Base-by-base conservation (phyloP, 345 rosid genomes). In the Carallia brachiata region DNA sequence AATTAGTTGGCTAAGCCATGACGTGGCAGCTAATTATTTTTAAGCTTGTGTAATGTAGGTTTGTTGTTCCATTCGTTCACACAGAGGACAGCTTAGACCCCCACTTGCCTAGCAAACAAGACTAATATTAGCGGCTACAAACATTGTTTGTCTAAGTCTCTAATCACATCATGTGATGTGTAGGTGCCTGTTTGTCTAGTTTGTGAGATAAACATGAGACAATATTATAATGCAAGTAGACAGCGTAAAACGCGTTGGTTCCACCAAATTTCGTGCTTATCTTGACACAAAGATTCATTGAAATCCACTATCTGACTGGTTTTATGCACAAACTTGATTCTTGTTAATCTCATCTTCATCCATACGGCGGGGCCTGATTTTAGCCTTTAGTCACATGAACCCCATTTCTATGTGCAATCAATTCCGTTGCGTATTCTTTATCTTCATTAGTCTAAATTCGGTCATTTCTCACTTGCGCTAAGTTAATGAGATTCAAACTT, bases 221-320 rank as follows among this genome's bases (percentile, higher is more conserved):
- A 62, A 36, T 79, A 63, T 71, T 40, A 62, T 34, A 40, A n/a
- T 31, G 13, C 70, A 48, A 37, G 7, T 44, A 60, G 75, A 67
- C 80, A 61, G 65, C 68, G 18, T 32, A 64, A 81, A 74, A 71
- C 77, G 80, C 70, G 80, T 69, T 77, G 32, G 65, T 66, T 44
- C 64, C 56, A 80, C 81, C 86, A 65, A 83, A 75, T 70, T 69
- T 70, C 64, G 5, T 66, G 39, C 55, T 69, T 59, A 57, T 70
- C 37, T 52, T 48, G 8, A 28, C 4, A 44, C 17, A 10, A 13
- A 44, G 50, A 40, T 19, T 10, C 19, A 4, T 17, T 8, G 52
- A 39, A 8, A 34, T 6, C 28, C 4, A 62, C 27, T 6, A 18
- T 13, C n/a, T 18, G 30, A 34, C 19, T 5, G 67, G 7, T 28